These are phyloP conservation scores for Phyllosticta citribraziliensis DNA, from an alignment of 2,329 filamentous ascomycete species.

Conservation along the genomic window DNA sequence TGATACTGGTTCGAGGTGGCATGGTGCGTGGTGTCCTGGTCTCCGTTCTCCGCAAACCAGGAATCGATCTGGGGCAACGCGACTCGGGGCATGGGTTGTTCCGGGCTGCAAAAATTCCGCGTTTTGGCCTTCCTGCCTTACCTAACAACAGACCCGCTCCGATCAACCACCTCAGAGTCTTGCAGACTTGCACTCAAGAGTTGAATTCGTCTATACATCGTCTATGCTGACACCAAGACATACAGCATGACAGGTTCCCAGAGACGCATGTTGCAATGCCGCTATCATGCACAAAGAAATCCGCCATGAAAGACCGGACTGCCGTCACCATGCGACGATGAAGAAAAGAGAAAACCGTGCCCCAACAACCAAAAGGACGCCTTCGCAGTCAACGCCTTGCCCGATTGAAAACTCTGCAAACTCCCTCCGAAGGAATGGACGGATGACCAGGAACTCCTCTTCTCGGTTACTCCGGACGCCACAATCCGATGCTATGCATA, in stretches of 20 bases:
- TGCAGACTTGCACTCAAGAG: background rate
- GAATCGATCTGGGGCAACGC: background rate
- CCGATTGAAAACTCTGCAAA: background rate
- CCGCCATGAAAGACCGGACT: background rate
- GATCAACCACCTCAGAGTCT: background rate
- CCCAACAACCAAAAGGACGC: conserved; percentile 3
- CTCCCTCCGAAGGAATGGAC: conserved; percentile 3
- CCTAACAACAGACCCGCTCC: background rate
- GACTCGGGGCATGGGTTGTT: conserved; percentile 3
- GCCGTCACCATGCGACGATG: conserved; percentile 5
- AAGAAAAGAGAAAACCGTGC: background rate
- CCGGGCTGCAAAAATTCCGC: conserved; percentile 3
- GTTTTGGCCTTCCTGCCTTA: background rate
- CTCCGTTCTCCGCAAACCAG: background rate
- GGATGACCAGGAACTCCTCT: conserved; percentile 6
- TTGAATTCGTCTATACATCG: conserved; percentile 6
- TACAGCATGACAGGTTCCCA: conserved; percentile 9
- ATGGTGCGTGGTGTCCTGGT: conserved; percentile 16
- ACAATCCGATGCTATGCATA: conserved; percentile 1
- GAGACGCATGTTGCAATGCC: conserved; percentile 5
- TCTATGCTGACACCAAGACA: conserved; percentile 8
- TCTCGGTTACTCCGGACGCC: conserved; percentile 6
- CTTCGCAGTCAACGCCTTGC: background rate
- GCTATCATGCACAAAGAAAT: conserved; percentile 8
- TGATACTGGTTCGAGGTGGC: conserved; percentile 29